phyloP scores from a whole-genome alignment of 139 green algal species.

The Chara braunii region DNA sequence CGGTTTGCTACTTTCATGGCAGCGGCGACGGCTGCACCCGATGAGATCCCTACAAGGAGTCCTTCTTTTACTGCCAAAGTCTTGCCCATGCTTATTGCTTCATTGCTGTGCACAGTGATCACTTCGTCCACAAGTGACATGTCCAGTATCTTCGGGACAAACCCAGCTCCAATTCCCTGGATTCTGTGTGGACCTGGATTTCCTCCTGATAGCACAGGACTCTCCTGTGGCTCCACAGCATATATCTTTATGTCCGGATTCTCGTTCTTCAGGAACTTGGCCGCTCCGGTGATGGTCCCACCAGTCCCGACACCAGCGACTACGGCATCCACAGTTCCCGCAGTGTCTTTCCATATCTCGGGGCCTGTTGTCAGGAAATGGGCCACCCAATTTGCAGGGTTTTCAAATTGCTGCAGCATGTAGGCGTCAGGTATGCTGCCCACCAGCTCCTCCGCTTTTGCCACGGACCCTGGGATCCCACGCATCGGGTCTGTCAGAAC shows the following conservation, averaged over 20 bases:
- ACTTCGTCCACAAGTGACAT: constrained; percentile 70
- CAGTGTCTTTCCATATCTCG: constrained; percentile 83
- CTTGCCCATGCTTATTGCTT: constrained; percentile 73
- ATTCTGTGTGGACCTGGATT: constrained; percentile 78
- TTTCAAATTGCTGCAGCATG: constrained; percentile 69
- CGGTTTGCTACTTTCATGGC: constrained; percentile 64
- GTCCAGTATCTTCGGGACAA: constrained; percentile 82
- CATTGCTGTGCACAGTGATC: constrained; percentile 62
- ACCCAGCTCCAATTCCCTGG: constrained; percentile 87
- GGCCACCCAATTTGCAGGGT: constrained; percentile 57
- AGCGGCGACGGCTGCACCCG: constrained; percentile 53
- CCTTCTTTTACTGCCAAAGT: constrained; percentile 74
- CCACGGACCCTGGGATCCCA: constrained; percentile 75
- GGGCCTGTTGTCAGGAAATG: constrained; percentile 89
- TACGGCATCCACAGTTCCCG: constrained; percentile 79
- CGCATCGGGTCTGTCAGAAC: constrained; percentile 53
- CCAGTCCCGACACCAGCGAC: constrained; percentile 86
- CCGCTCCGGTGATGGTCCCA: constrained; percentile 87
- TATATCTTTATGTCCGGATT: constrained; percentile 50
- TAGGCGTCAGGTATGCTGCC: constrained; percentile 47
- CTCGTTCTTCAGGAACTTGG: constrained; percentile 79
- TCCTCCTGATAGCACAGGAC: constrained; percentile 71
- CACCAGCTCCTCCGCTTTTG: constrained; percentile 54
- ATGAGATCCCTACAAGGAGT: constrained; percentile 78
- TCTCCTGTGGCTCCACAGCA: constrained; percentile 52